Conservation (phyloP, 2,329 filamentous ascomycete genomes). For the Botrytis squamosa region DNA sequence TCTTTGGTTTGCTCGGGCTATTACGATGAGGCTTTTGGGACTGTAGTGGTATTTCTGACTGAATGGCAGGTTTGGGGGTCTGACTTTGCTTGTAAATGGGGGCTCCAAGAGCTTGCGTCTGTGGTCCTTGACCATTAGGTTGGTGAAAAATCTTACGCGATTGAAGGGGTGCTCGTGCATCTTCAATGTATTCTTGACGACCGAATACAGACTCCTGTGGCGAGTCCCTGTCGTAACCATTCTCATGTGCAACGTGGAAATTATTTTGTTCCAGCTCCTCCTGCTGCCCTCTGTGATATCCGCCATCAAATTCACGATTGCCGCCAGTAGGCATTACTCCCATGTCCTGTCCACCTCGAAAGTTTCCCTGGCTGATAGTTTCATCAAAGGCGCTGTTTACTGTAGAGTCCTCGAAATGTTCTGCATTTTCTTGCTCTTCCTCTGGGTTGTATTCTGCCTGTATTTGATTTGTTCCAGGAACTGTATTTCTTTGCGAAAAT, state of each 20-base stretch:
- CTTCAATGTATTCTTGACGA: background rate
- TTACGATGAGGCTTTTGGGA: background rate
- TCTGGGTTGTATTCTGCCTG: background rate
- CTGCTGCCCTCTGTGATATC: background rate
- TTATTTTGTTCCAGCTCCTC: background rate
- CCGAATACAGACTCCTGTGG: background rate
- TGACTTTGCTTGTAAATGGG: constrained; percentile 8
- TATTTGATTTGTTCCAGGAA: background rate
- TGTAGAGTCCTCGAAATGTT: constrained; percentile 15
- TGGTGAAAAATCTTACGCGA: background rate
- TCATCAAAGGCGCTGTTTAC: constrained; percentile 11
- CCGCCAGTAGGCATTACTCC: background rate
- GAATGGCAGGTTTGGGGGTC: background rate
- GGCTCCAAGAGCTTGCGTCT: background rate
- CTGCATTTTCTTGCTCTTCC: background rate
- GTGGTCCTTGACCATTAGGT: background rate
- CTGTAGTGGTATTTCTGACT: background rate
- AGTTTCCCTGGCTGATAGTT: constrained; percentile 8
- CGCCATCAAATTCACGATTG: background rate
- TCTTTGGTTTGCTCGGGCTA: background rate
- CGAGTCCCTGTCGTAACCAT: background rate
- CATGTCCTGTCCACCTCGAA: background rate
- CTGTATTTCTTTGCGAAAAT: background rate
- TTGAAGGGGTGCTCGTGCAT: background rate
- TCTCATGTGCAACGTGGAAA: background rate